These are phyloP conservation scores for Nyssa sinensis DNA, from an alignment of 148 eudicot species.

Conservation along the genomic window DNA sequence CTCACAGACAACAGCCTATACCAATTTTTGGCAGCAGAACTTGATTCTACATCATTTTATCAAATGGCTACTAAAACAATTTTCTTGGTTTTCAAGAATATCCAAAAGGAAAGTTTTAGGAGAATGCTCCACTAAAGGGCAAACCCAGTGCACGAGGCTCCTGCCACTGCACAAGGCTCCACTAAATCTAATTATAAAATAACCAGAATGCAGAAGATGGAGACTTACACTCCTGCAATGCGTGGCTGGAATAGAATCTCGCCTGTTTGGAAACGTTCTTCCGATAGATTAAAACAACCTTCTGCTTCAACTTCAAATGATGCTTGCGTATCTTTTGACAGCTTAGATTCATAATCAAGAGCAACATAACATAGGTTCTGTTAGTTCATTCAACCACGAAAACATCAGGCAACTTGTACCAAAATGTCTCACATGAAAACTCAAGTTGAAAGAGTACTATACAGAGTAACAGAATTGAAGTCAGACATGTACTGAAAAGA, in stretches of 20 bases:
- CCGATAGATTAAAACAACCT: slow-evolving; percentile 66
- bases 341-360: slow-evolving; percentile 78
- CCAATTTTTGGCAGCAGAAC: not conserved
- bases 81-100: not conserved
- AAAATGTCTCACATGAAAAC: not conserved
- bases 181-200: not conserved
- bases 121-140: too few species aligned
- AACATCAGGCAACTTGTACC: slow-evolving; percentile 10
- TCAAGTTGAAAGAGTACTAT: not conserved
- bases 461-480: not conserved
- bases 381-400: slow-evolving; percentile 21
- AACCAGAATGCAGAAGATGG: slow-evolving; percentile 16
- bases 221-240: slow-evolving; percentile 79
- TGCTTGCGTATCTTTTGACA: slow-evolving; percentile 57
- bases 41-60: not conserved
- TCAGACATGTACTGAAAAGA: not conserved
- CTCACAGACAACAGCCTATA: not conserved
- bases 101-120: not conserved
- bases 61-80: not conserved
- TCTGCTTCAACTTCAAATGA: slow-evolving; percentile 61
- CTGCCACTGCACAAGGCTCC: too few species aligned
- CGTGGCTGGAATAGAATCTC: slow-evolving; percentile 88
- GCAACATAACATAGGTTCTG: slow-evolving; percentile 96
- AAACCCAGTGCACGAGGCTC: too few species aligned
- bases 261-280: slow-evolving; percentile 88